A percentile compares a stretch with the other conserved stretches of the same genome.
phyloP scores from a whole-genome alignment of 257 asterid species.

The Jacaranda mimosifolia region DNA sequence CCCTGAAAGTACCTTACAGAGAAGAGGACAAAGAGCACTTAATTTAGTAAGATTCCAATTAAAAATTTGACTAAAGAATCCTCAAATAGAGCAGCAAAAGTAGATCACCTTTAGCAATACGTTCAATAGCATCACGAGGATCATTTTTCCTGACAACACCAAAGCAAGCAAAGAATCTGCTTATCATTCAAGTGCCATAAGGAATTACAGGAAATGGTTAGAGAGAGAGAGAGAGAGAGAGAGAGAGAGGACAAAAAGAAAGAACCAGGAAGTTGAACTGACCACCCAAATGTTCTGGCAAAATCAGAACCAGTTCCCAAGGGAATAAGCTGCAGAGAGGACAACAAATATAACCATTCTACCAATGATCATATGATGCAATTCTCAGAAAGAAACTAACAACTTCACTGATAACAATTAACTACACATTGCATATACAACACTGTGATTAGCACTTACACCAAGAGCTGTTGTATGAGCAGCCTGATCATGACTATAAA shows the following conservation, averaged over 20 bases:
- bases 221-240: constrained; percentile 2
- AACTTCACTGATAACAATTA: constrained; percentile 27
- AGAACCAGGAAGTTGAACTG: constrained; percentile 46
- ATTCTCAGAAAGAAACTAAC: constrained; percentile 20
- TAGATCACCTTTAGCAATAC: constrained; percentile 73
- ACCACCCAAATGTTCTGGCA: constrained; percentile 93
- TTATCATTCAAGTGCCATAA: constrained; percentile 25
- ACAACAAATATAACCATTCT: constrained; percentile 34
- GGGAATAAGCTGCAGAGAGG: constrained; percentile 79
- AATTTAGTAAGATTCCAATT: constrained; percentile 8
- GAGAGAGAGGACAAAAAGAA: too few relatives aligned
- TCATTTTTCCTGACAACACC: constrained; percentile 74
- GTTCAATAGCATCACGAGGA: constrained; percentile 84
- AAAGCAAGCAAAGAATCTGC: constrained; percentile 24
- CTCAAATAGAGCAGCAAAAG: constrained; percentile 26
- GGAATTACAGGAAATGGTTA: constrained; percentile 8
- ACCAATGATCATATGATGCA: constrained; percentile 31
- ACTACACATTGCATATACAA: constrained; percentile 15
- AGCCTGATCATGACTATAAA: constrained; percentile 58
- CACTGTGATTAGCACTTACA: constrained; percentile 57
- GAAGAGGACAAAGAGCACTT: constrained; percentile 29
- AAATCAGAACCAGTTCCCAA: constrained; percentile 97
- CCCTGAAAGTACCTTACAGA: constrained; percentile 59
- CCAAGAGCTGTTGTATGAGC: constrained; percentile 78
- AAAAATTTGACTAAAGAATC: constrained; percentile 13